Conservation (phyloP, 192 early-diverging fungal species). For the Linnemannia elongata region DNA sequence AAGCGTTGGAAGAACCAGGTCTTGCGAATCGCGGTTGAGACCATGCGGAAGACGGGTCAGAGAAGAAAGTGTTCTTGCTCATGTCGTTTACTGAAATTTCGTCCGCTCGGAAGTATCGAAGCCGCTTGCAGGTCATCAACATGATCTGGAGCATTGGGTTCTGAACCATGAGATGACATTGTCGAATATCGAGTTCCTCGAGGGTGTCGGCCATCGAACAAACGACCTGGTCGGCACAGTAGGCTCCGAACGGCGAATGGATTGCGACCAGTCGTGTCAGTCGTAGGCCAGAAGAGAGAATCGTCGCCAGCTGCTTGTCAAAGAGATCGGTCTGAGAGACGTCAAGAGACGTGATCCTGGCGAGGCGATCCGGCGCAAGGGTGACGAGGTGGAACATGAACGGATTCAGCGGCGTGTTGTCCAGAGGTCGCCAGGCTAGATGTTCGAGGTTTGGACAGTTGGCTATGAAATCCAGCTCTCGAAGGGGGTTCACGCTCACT, state of each 20-base stretch:
- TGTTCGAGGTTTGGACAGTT: conserved; percentile 2
- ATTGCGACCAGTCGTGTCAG: neutral
- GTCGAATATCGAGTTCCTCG: conserved; percentile 11
- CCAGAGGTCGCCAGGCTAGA: neutral
- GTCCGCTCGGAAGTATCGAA: neutral
- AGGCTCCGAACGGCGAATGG: conserved; percentile 3
- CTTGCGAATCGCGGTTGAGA: neutral
- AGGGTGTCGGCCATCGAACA: conserved; percentile 4
- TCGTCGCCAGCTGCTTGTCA: neutral
- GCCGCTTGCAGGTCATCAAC: neutral
- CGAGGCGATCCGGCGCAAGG: neutral
- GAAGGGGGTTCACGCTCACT: neutral
- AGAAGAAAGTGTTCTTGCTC: neutral
- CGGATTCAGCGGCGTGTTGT: neutral
- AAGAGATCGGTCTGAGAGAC: neutral
- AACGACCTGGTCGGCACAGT: neutral
- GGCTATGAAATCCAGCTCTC: neutral
- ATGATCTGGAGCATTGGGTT: conserved; percentile 5
- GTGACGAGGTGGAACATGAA: neutral
- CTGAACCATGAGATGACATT: neutral
- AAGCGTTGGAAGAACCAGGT: neutral
- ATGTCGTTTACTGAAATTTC: neutral
- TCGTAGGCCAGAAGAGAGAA: neutral
- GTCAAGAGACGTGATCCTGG: neutral
- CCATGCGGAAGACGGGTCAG: neutral